A percentile compares a stretch with the other conserved stretches of the same genome.
phyloP scores from a whole-genome alignment of 1,284 basidiomycete species.

The Puccinia triticina region DNA sequence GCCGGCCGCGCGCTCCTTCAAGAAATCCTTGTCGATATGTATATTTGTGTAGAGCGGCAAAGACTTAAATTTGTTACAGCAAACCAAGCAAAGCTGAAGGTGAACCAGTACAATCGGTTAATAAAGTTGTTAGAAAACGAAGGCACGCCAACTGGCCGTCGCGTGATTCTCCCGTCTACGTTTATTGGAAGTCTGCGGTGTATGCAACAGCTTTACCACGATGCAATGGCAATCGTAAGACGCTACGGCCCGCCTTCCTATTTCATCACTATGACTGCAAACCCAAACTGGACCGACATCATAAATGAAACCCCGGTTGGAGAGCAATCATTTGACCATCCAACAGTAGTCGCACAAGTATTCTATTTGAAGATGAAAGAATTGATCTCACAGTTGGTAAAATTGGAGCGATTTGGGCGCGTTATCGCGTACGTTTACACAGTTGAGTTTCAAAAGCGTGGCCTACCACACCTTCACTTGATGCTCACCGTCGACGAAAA shows the following conservation, averaged over 20 bases:
- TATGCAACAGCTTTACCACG: too few relatives aligned
- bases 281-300: slow-evolving; percentile 62
- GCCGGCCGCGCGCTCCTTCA: slow-evolving; percentile 56
- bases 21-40: too few relatives aligned
- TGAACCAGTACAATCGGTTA: neutral
- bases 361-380: neutral
- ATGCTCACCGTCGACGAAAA: too few relatives aligned
- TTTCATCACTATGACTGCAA: slow-evolving; percentile 56
- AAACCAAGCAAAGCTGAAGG: neutral
- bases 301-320: neutral
- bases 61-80: neutral
- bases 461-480: too few relatives aligned
- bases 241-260: slow-evolving; percentile 59
- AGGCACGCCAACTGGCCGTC: slow-evolving; percentile 59
- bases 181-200: slow-evolving; percentile 60
- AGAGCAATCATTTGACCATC: neutral
- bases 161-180: slow-evolving; percentile 61
- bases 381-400: neutral
- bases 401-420: neutral
- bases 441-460: too few relatives aligned
- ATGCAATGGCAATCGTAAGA: slow-evolving; percentile 60
- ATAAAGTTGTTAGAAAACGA: neutral
- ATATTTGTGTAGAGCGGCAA: slow-evolving; percentile 54
- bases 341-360: neutral
- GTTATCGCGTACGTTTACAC: too few relatives aligned